These are phyloP conservation scores for Sambucus nigra DNA, from an alignment of 129 eudicot species.

Conservation along the genomic window DNA sequence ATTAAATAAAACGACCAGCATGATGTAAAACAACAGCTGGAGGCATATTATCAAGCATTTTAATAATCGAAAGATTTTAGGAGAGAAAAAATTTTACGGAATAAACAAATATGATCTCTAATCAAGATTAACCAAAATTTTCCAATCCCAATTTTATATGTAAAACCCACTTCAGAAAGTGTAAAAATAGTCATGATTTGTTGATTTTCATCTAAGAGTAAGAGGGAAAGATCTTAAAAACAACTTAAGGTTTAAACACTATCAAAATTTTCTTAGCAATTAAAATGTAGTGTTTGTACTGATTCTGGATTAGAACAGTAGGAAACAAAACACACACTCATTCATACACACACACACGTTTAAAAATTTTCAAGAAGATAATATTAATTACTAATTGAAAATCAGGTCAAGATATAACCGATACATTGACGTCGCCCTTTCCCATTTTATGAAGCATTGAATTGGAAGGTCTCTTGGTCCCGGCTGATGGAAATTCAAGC, in stretches of 20 bases:
- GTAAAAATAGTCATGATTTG: too few species aligned
- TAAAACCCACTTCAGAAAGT: too few species aligned
- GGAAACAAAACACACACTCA: neutral
- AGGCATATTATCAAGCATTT: neutral
- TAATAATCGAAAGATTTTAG: neutral
- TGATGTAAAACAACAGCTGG: neutral
- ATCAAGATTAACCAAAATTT: too few species aligned
- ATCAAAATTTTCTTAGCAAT: neutral
- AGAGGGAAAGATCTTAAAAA: slow-evolving; percentile 1
- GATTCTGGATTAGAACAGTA: too few species aligned
- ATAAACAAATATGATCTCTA: too few species aligned
- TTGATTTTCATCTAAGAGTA: too few species aligned
- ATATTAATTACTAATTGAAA: slow-evolving; percentile 40
- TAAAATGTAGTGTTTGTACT: too few species aligned
- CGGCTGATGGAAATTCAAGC: slow-evolving; percentile 26
- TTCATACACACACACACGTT: neutral
- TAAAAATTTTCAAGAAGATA: slow-evolving; percentile 4
- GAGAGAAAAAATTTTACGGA: too few species aligned
- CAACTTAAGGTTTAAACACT: neutral
- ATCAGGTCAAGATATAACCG: slow-evolving; percentile 61
- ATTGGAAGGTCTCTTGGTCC: slow-evolving; percentile 63
- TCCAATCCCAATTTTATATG: too few species aligned
- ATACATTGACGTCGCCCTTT: slow-evolving; percentile 46
- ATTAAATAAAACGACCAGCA: slow-evolving; percentile 1
- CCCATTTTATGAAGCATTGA: slow-evolving; percentile 72